These are phyloP conservation scores for Cubamyces lactineus DNA, from an alignment of 768 basidiomycete genomes.

Conservation along the genomic window DNA sequence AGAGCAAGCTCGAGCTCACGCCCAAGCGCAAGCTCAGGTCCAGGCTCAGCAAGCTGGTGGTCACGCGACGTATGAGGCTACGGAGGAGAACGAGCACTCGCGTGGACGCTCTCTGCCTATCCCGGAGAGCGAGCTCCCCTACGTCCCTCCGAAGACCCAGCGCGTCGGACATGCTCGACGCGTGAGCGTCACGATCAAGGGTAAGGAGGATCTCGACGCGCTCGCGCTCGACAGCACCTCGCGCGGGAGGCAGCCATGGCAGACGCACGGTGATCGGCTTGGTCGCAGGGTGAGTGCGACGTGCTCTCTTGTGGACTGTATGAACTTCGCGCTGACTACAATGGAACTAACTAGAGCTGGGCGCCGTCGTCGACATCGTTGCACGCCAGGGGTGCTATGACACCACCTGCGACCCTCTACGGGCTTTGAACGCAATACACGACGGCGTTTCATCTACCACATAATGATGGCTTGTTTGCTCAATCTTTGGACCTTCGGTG, in stretches of 20 bases:
- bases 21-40: no score
- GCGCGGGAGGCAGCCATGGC: slow-evolving; percentile 21
- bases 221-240: slow-evolving; percentile 24
- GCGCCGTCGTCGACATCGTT: slow-evolving; percentile 16
- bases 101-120: slow-evolving; percentile 3
- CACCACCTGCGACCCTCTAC: slow-evolving; percentile 2
- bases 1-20: no score
- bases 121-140: slow-evolving; percentile 33
- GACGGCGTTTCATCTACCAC: background rate
- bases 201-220: slow-evolving; percentile 33
- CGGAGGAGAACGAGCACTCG: background rate
- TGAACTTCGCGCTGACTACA: background rate
- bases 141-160: slow-evolving; percentile 37
- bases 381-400: background rate
- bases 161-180: slow-evolving; percentile 44
- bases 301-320: background rate
- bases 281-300: slow-evolving; percentile 23
- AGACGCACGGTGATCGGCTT: slow-evolving; percentile 24
- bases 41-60: background rate
- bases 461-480: background rate
- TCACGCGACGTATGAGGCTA: background rate
- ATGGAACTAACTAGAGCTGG: slow-evolving; percentile 12
- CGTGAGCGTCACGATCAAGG: slow-evolving; percentile 43
- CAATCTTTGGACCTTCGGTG: background rate
- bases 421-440: background rate